Evolutionary conservation across 805 yeast genomes (phyloP).

Genomic region (Schwanniomyces yamadae): DNA sequence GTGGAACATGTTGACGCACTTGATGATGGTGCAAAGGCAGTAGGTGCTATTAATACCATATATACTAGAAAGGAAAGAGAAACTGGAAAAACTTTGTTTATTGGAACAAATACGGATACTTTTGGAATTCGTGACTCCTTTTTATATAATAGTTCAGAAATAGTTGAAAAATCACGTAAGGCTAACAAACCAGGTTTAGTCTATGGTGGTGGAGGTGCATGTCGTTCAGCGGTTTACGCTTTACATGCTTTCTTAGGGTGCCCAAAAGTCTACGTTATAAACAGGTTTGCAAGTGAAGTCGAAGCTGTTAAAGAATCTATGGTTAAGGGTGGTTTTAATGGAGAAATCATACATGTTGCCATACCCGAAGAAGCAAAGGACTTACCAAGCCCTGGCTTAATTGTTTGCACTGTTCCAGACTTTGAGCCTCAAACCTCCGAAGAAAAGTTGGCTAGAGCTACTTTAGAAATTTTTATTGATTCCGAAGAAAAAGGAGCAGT

Average conservation of each 20-base stretch:
- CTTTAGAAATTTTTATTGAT: constrained; percentile 26
- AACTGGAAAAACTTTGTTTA: constrained; percentile 11
- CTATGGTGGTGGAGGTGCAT: constrained; percentile 38
- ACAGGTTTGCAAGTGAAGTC: constrained; percentile 27
- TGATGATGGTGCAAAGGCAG: constrained; percentile 28
- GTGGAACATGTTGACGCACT: constrained; percentile 23
- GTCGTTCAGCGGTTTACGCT: constrained; percentile 32
- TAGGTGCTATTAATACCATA: constrained; percentile 34
- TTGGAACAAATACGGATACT: constrained; percentile 35
- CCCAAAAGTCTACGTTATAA: constrained; percentile 25
- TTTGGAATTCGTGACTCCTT: constrained; percentile 31
- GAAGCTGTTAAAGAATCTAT: constrained; percentile 17
- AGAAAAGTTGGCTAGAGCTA: constrained; percentile 23
- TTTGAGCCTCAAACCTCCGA: constrained; percentile 20
- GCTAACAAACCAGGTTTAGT: constrained; percentile 24
- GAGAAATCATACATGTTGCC: constrained; percentile 24
- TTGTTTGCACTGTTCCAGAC: constrained; percentile 31
- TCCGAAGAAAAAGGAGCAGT: constrained; percentile 20
- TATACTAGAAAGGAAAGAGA: constrained; percentile 20
- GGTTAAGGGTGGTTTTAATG: constrained; percentile 20
- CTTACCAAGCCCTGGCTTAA: constrained; percentile 18
- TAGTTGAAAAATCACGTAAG: constrained; percentile 4
- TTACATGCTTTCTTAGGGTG: constrained; percentile 25
- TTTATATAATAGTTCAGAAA: constrained; percentile 7
- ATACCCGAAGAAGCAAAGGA: constrained; percentile 22